Evolutionary conservation across 352 stramenopile genomes (phyloP).

Genomic region (Globisporangium splendens): DNA sequence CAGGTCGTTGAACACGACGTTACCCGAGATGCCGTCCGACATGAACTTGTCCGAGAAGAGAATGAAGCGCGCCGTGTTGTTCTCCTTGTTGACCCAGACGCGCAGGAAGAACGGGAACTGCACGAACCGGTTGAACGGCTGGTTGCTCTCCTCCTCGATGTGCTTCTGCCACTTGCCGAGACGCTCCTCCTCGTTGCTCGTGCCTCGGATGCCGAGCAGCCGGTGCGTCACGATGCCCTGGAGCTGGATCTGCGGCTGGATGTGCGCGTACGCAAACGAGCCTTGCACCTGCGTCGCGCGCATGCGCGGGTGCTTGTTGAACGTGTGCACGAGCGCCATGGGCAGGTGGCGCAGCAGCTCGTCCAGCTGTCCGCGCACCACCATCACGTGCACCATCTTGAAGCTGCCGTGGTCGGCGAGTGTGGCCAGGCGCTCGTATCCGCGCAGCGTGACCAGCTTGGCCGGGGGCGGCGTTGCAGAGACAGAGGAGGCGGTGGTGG

Average conservation of each 20-base stretch:
- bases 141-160: conserved; percentile 5
- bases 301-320: conserved; percentile 7
- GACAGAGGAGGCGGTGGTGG: conserved; percentile 5
- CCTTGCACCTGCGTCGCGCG: conserved; percentile 1
- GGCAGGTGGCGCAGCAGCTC: conserved; percentile 3
- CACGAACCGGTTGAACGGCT: conserved; percentile 5
- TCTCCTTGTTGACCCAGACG: conserved; percentile 5
- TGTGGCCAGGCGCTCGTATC: conserved; percentile 26
- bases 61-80: conserved; percentile 4
- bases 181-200: conserved; percentile 6
- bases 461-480: conserved; percentile 13
- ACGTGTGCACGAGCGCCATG: conserved; percentile 4
- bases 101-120: conserved; percentile 10
- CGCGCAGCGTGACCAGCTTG: conserved; percentile 18
- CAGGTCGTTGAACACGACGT: conserved; percentile 9
- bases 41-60: conserved; percentile 12
- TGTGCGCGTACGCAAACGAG: not conserved
- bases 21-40: conserved; percentile 9
- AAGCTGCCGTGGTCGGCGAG: conserved; percentile 21
- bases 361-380: conserved; percentile 8
- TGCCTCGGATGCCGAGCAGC: conserved; percentile 7
- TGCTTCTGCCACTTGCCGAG: conserved; percentile 13
- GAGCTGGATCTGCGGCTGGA: conserved; percentile 1
- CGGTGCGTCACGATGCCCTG: not conserved
- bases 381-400: conserved; percentile 26